Base-by-base conservation (phyloP, 2,329 filamentous ascomycete genomes). In the Beauveria sp. region DNA sequence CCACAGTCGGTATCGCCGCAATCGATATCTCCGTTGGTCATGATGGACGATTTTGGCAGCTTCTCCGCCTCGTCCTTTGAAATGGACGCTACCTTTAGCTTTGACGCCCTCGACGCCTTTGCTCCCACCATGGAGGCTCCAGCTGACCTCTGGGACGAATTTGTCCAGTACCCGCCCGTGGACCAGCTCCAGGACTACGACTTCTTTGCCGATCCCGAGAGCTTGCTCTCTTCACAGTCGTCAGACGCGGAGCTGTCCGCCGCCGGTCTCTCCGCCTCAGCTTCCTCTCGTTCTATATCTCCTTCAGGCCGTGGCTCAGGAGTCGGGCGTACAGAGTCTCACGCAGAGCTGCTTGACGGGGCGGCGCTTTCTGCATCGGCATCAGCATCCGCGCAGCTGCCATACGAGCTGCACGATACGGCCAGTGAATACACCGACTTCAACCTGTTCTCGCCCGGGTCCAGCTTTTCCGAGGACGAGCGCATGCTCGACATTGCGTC, bases 381-480 rank as follows among this genome's bases (percentile, higher is more conserved):
- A 30, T 20, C 55, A 40, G 49, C 59, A 12, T 65, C 68, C 16
- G 62, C 64, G 10, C 55, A 54, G 20, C 72, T 80, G 20, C 78
- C 78, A 9, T 81, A 79, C 67, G 71, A 79, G 62, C 60, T 61
- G 59, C 62, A 43, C 8, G 54, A 55, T 8, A 34, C 34, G 5
- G 24, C 53, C 50, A 67, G 43, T 63, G 73, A 79, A 70, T 84
- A 84, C 66, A 71, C 77, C 65, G 81, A 84, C 73, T 84, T 84
- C 73, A 80, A 78, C 67, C 76, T 84, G 18, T 84, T 78, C 73
- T 84, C 81, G 55, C 81, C 81, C 3, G 70, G 72, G 24, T 77
- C 79, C 20, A 75, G 72, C 63, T 77, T 77, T 68, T 73, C 79
- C 16, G 79, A 81, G 61, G 81, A 82, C 62, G 81, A 84, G 50